Percentiles rank a stretch among this genome's conserved stretches.
phyloP scores from a whole-genome alignment of 1,284 basidiomycete species.

The Cryptococcus neoformans region DNA sequence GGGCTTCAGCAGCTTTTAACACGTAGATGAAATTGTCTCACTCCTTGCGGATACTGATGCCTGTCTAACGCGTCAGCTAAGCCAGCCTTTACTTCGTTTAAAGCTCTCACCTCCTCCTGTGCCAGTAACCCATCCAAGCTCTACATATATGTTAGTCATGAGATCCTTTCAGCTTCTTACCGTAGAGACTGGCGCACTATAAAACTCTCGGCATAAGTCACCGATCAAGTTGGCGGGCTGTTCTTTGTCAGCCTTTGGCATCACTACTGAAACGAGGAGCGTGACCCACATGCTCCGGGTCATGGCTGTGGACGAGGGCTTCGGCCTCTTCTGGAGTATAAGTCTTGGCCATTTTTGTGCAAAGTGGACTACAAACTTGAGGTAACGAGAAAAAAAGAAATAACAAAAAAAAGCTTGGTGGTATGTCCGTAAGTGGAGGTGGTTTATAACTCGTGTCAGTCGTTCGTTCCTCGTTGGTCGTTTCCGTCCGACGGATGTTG shows the following conservation, averaged over 20 bases:
- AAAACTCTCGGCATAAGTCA: conserved; percentile 61
- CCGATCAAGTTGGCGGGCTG: conserved; percentile 80
- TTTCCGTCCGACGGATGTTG: conserved; percentile 3
- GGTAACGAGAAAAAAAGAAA: background rate
- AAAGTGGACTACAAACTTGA: background rate
- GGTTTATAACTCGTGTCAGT: background rate
- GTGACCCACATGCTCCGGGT: conserved; percentile 50
- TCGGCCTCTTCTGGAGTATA: conserved; percentile 31
- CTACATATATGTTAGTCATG: conserved; percentile 53
- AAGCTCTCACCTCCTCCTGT: conserved; percentile 50
- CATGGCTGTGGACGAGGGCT: conserved; percentile 46
- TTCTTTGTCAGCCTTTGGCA: background rate
- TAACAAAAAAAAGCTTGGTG: background rate
- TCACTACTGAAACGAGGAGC: background rate
- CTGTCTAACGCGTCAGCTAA: conserved; percentile 19
- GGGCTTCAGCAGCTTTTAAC: background rate
- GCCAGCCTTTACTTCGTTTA: background rate
- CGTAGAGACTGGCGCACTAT: conserved; percentile 30
- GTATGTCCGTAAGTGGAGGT: background rate
- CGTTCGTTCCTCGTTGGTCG: background rate
- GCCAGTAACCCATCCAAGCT: conserved; percentile 61
- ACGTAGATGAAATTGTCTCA: conserved; percentile 40
- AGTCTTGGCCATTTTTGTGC: conserved; percentile 3
- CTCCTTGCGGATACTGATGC: conserved; percentile 69
- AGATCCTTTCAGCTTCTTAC: conserved; percentile 7